Evolutionary conservation across 164 flowering plant genomes (phyloP).

Genomic region (Houttuynia cordata): DNA sequence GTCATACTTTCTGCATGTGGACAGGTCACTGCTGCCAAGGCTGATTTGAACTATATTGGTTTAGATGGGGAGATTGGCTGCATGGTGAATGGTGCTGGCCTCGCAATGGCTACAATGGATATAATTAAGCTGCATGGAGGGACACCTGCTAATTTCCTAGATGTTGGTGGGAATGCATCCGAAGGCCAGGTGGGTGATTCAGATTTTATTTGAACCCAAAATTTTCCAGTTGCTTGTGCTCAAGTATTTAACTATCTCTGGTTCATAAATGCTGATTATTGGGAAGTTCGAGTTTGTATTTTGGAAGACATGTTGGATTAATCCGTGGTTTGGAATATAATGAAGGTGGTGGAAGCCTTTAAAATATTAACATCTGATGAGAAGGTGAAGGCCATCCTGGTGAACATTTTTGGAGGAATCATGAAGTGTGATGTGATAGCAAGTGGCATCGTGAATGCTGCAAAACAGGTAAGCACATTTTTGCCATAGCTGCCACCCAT

Average conservation of each 20-base stretch:
- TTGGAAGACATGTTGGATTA: not conserved
- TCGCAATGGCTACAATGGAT: constrained; percentile 99
- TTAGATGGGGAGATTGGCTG: constrained; percentile 99
- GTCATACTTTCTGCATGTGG: constrained; percentile 1
- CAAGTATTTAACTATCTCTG: not conserved
- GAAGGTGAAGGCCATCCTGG: constrained; percentile 93
- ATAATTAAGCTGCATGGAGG: constrained; percentile 97
- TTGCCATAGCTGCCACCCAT: not conserved
- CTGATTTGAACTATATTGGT: constrained; percentile 95
- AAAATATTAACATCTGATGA: constrained; percentile 95
- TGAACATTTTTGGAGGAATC: constrained; percentile 97
- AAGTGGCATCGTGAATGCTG: constrained; percentile 98
- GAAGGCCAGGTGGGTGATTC: constrained; percentile 64
- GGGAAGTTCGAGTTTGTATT: not conserved
- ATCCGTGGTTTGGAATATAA: not conserved
- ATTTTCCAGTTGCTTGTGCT: not conserved
- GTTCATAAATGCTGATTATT: not conserved
- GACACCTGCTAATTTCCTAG: constrained; percentile 98
- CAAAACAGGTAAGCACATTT: constrained; percentile 41
- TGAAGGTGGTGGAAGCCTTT: constrained; percentile 95
- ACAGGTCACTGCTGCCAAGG: constrained; percentile 96
- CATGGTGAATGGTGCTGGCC: constrained; percentile 99
- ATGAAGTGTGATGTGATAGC: constrained; percentile 99
- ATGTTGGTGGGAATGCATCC: constrained; percentile 98
- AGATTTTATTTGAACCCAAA: not conserved